Evolutionary conservation across 169 alveolate species (phyloP), one percentile per base, ranked within the genome.

Genomic region (Cystoisospora suis): DNA sequence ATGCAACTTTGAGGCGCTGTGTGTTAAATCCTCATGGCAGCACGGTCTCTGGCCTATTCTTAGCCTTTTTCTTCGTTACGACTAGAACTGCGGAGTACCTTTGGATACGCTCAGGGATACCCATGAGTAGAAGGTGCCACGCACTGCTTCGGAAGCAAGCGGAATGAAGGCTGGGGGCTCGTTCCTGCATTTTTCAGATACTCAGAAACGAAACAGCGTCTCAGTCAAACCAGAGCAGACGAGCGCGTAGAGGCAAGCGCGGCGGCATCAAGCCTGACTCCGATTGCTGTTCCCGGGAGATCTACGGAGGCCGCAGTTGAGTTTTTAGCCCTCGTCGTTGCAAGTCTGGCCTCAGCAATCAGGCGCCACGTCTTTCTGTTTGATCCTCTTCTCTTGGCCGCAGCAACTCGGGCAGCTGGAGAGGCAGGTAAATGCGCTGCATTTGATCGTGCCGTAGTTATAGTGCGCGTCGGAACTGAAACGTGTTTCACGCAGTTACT

Each of bases 331-430:
- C 23, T 38, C 42, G 56, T 72, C 7, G 1, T 38, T 6, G 56
- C 3, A 9, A 34, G 12, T 12, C 0, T 72, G 9, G 83, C 42
- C 32, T 34, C 83, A 12, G 17, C 53, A 2, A 36, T 72, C 0
- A 46, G 83, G 9, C 83, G 83, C 27, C 53, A 72, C 58, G 7
- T n/a, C 58, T 9, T 29, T 27, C 56, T 72, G 12, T 72, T 72
- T 34, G 42, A 72, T 17, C 83, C 83, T 17, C 56, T 72, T 27
- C 83, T 72, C 36, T 56, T 72, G 47, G 83, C 83, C 38, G 83
- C 83, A 7, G 53, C 53, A 17, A 40, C 83, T 7, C 83, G 56
- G 0, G 47, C 83, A 4, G 83, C 83, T 38, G 83, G 58, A 2
- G 58, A 72, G 20, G 83, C 83, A 15, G 32, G 83, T 72, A 38